A percentile compares a stretch with the other conserved stretches of the same genome.
These are phyloP conservation scores for Sporothrix variecibatus DNA, from an alignment of 2,329 filamentous ascomycete genomes.

Conservation along the genomic window DNA sequence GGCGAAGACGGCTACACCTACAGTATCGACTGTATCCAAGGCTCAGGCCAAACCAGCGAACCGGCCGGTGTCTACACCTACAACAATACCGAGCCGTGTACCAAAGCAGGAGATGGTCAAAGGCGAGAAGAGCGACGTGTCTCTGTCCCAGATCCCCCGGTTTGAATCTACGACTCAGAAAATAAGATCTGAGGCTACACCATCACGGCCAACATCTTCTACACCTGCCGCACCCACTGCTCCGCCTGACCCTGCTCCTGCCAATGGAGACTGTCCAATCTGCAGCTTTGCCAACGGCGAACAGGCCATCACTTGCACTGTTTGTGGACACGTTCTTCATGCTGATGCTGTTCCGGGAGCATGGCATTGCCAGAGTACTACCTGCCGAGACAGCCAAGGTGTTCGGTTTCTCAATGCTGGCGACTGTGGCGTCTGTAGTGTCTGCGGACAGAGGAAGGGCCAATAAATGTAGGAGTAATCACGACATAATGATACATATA, in stretches of 20 bases:
- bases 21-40: neutral
- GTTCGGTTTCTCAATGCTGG: conserved; percentile 67
- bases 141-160: conserved; percentile 1
- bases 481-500: neutral
- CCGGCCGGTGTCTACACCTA: neutral
- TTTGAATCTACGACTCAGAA: neutral
- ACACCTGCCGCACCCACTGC: conserved; percentile 10
- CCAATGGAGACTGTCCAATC: conserved; percentile 51
- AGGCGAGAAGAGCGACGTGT: neutral
- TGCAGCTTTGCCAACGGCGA: conserved; percentile 68
- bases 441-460: conserved; percentile 56
- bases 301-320: conserved; percentile 59
- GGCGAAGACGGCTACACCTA: neutral
- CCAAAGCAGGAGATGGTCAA: neutral
- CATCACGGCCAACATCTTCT: neutral
- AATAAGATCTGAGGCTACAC: neutral
- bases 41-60: neutral
- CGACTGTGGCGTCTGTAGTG: conserved; percentile 69
- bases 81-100: neutral
- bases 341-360: conserved; percentile 52
- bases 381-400: conserved; percentile 55
- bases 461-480: no score
- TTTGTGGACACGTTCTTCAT: conserved; percentile 71
- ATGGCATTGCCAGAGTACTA: conserved; percentile 64
- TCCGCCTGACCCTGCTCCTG: neutral